phyloP scores from a whole-genome alignment of 257 asterid species.

The Solanum lycopersicoides region DNA sequence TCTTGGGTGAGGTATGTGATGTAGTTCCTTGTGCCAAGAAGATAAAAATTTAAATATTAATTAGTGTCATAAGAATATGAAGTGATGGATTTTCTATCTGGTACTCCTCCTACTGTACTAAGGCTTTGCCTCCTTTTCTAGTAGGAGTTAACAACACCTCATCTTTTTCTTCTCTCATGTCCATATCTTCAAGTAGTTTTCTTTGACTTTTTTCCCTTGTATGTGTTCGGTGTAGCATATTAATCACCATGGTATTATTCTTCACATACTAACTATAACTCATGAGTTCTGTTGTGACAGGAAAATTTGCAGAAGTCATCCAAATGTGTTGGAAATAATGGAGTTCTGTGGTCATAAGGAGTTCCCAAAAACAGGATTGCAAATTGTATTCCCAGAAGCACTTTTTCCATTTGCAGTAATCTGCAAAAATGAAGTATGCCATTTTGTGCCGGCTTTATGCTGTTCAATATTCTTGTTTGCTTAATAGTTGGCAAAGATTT shows the following conservation, averaged over 20 bases:
- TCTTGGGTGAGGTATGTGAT: background rate
- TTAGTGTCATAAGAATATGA: background rate
- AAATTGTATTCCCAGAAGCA: constrained; percentile 57
- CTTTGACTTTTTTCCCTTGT: background rate
- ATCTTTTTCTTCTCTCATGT: background rate
- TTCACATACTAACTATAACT: background rate
- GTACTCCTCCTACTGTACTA: background rate
- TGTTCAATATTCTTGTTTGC: background rate
- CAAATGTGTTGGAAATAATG: constrained; percentile 61
- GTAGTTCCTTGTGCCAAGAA: background rate
- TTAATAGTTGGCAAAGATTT: background rate
- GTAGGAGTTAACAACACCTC: background rate
- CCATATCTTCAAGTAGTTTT: background rate
- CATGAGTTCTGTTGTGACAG: constrained; percentile 26
- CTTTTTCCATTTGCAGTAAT: constrained; percentile 71
- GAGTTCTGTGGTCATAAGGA: constrained; percentile 47
- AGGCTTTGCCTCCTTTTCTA: background rate
- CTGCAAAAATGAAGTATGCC: constrained; percentile 53
- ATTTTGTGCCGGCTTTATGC: background rate
- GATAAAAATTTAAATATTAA: background rate
- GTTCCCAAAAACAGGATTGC: constrained; percentile 50
- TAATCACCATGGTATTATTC: constrained; percentile 1
- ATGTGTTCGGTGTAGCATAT: background rate
- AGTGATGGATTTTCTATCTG: background rate
- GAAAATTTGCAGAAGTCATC: constrained; percentile 47